phyloP scores from a whole-genome alignment of 2,329 filamentous ascomycete species.

The Orbilia blumenaviensis region DNA sequence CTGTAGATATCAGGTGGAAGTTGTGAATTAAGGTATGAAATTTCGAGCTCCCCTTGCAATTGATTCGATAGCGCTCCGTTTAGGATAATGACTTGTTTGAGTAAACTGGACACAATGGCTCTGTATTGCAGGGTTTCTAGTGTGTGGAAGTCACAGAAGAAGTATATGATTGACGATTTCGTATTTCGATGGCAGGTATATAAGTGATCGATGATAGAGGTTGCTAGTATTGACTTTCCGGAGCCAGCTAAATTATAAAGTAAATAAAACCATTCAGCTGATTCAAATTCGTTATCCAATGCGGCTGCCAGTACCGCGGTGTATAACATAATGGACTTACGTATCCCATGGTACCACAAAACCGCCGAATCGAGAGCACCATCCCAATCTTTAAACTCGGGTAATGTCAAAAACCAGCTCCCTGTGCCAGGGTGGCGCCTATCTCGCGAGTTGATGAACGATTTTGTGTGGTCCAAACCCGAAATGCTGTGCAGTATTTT shows the following conservation, averaged over 20 bases:
- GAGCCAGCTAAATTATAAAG: slow-evolving; percentile 46
- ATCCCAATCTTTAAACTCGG: slow-evolving; percentile 47
- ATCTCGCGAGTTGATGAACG: slow-evolving; percentile 40
- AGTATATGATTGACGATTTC: slow-evolving; percentile 44
- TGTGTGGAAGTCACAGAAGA: slow-evolving; percentile 54
- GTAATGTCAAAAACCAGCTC: slow-evolving; percentile 47
- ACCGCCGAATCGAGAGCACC: slow-evolving; percentile 14
- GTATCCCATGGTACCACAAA: slow-evolving; percentile 55
- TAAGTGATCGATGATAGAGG: slow-evolving; percentile 46
- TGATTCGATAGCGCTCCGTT: neutral
- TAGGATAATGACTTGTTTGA: slow-evolving; percentile 53
- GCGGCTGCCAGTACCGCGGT: no score
- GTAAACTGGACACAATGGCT: slow-evolving; percentile 46
- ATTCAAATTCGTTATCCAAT: neutral
- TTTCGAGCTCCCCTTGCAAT: slow-evolving; percentile 20
- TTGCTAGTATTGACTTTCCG: slow-evolving; percentile 55
- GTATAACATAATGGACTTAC: no score
- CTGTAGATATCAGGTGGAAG: slow-evolving; percentile 32
- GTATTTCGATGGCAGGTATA: neutral
- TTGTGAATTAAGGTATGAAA: slow-evolving; percentile 6
- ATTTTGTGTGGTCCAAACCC: slow-evolving; percentile 38
- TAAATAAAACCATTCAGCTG: no score
- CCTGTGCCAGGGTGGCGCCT: slow-evolving; percentile 50
- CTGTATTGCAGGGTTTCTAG: slow-evolving; percentile 12
- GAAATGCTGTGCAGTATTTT: slow-evolving; percentile 50